These are phyloP conservation scores for Massarina eburnea DNA, from an alignment of 2,329 filamentous ascomycete genomes.

Conservation along the genomic window DNA sequence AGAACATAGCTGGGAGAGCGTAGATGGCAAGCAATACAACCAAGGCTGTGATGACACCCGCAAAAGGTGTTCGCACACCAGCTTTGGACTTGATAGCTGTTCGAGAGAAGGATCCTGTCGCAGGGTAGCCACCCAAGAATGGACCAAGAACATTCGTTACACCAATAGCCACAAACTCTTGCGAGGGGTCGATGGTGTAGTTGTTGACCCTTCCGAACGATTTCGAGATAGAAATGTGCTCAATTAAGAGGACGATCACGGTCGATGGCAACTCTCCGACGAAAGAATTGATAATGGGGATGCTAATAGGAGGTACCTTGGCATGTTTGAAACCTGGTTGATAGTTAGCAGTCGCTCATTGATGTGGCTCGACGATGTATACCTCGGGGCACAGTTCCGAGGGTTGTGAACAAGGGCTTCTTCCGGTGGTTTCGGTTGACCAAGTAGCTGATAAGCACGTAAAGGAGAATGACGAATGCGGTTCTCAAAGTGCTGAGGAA, in stretches of 20 bases:
- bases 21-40: conserved; percentile 91
- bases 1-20: conserved; percentile 85
- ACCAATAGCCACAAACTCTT: conserved; percentile 93
- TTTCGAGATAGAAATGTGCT: conserved; percentile 96
- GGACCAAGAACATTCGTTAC: conserved; percentile 85
- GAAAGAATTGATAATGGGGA: conserved; percentile 67
- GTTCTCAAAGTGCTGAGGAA: conserved; percentile 85
- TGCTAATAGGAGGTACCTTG: conserved; percentile 69
- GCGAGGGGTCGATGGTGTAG: conserved; percentile 92
- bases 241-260: conserved; percentile 92
- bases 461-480: conserved; percentile 84
- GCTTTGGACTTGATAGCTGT: conserved; percentile 98
- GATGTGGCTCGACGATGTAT: not conserved
- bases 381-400: conserved; percentile 78
- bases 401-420: conserved; percentile 69
- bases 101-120: conserved; percentile 92
- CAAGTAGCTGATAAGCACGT: conserved; percentile 83
- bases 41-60: conserved; percentile 82
- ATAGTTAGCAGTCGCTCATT: conserved; percentile 11
- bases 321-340: conserved; percentile 74
- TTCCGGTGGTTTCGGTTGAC: conserved; percentile 65
- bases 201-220: conserved; percentile 96
- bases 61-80: conserved; percentile 87
- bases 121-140: conserved; percentile 87
- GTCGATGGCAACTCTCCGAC: conserved; percentile 75